Percentiles rank a stretch among this genome's conserved stretches.
These are phyloP conservation scores for Malus domestica DNA, from an alignment of 306 rosid species.

Conservation along the genomic window ASM211411v1 NC_041789.1:30573001-30573500, in stretches of 20 bases:
- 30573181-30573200: neutral
- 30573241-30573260: neutral
- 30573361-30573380: neutral
- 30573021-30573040: neutral
- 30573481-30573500: neutral
- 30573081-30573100: neutral
- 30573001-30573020: neutral
- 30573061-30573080: neutral
- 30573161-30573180: neutral
- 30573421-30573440: neutral
- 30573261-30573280: constrained; percentile 12
- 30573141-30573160: neutral
- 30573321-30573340: neutral
- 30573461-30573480: neutral
- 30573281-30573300: constrained; percentile 5
- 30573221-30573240: constrained; percentile 3
- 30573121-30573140: neutral
- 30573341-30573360: neutral
- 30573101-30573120: neutral
- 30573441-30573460: constrained; percentile 1
- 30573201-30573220: neutral
- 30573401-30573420: neutral
- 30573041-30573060: neutral
- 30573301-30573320: neutral
- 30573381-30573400: constrained; percentile 13